phyloP scores from a whole-genome alignment of 2,329 filamentous ascomycete species.

The Stemphylium lycopersici region DNA sequence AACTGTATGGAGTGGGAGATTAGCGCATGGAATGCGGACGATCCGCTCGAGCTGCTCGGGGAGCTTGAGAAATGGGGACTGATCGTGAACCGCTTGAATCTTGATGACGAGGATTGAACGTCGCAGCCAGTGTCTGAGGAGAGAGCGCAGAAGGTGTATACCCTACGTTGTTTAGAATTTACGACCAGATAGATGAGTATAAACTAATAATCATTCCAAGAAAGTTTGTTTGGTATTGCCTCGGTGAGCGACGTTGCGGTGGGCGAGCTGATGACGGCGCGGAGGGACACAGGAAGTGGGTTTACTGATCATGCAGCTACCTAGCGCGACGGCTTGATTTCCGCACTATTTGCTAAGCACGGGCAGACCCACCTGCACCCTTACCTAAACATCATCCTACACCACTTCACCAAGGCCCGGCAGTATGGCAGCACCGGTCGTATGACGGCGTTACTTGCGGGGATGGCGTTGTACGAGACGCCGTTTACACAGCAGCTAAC shows the following conservation, averaged over 20 bases:
- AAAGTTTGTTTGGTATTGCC: neutral
- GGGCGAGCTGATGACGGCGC: neutral
- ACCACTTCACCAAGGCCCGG: neutral
- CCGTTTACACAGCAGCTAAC: neutral
- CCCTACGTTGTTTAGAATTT: neutral
- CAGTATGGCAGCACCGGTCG: neutral
- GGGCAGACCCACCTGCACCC: neutral
- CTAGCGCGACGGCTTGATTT: conserved; percentile 3
- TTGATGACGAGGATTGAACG: conserved; percentile 28
- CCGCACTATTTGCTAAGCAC: conserved; percentile 9
- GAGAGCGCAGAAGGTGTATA: neutral
- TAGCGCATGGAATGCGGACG: conserved; percentile 32
- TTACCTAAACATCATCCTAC: neutral
- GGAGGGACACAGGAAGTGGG: neutral
- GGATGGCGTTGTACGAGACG: neutral
- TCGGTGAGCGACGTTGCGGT: neutral
- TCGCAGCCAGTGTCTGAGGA: neutral
- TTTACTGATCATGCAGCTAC: neutral
- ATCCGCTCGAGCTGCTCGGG: conserved; percentile 30
- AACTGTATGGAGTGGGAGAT: conserved; percentile 34
- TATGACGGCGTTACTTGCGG: neutral
- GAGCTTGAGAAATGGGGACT: conserved; percentile 33
- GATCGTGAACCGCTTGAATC: conserved; percentile 26
- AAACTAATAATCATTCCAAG: no score
- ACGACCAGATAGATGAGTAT: no score